These are phyloP conservation scores for Fragilariopsis cylindrus DNA, from an alignment of 108 stramenopile species.

Conservation along the genomic window DNA sequence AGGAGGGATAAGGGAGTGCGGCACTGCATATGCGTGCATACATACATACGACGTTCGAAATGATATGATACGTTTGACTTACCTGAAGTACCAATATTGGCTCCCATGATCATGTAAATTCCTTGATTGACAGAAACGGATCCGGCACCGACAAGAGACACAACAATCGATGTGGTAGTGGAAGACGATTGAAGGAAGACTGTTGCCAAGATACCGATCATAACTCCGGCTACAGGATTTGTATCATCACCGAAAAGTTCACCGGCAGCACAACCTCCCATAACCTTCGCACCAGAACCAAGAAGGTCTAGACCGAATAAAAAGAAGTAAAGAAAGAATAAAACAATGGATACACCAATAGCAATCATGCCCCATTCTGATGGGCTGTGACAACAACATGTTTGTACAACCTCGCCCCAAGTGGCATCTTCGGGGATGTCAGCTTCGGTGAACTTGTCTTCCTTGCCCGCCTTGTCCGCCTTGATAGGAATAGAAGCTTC, in stretches of 20 bases:
- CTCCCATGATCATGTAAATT: conserved; percentile 92
- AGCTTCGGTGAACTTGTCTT: background rate
- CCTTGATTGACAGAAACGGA: conserved; percentile 61
- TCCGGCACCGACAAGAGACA: conserved; percentile 75
- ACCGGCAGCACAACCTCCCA: conserved; percentile 82
- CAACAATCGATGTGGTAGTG: conserved; percentile 89
- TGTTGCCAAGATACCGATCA: conserved; percentile 83
- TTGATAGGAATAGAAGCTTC: background rate
- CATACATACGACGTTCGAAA: background rate
- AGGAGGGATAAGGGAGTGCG: too few relatives aligned
- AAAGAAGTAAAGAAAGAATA: conserved; percentile 91
- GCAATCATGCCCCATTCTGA: conserved; percentile 58
- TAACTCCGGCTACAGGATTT: conserved; percentile 86
- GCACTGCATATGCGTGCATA: background rate
- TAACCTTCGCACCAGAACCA: conserved; percentile 78
- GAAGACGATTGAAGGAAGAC: conserved; percentile 86
- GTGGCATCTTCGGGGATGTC: conserved; percentile 49
- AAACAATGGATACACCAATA: conserved; percentile 47
- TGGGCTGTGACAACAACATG: conserved; percentile 74
- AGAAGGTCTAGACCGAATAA: conserved; percentile 81
- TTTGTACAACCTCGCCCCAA: conserved; percentile 73
- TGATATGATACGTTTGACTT: background rate
- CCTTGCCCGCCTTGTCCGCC: background rate
- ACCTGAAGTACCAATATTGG: conserved; percentile 73
- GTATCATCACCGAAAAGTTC: conserved; percentile 72